These are phyloP conservation scores for Citrullus colocynthis DNA, from an alignment of 306 rosid genomes.

Conservation along the genomic window DNA sequence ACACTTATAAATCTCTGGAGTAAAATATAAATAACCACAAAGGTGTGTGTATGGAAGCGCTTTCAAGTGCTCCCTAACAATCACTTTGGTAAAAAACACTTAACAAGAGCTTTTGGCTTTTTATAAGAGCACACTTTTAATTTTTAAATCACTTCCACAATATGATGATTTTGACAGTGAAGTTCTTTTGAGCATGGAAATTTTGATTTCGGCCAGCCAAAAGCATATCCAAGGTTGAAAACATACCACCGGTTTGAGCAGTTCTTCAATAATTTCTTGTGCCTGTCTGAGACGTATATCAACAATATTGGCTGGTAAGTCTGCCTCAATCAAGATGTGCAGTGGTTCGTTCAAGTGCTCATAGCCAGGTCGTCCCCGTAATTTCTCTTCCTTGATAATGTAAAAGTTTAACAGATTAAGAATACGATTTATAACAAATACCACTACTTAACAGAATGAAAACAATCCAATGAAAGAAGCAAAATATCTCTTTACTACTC, in stretches of 20 bases:
- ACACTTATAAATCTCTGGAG: neutral
- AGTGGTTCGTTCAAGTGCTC: constrained; percentile 91
- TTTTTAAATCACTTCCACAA: neutral
- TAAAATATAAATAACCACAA: too few relatives aligned
- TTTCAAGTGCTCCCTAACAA: neutral
- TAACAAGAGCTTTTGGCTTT: too few relatives aligned
- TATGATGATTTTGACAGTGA: neutral
- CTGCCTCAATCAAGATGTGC: constrained; percentile 87
- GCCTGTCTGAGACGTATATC: constrained; percentile 91
- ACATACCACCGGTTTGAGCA: constrained; percentile 90
- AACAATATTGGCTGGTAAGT: constrained; percentile 73
- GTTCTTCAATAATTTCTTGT: constrained; percentile 86
- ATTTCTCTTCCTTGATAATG: constrained; percentile 72
- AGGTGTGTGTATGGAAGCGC: too few relatives aligned
- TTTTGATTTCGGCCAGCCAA: neutral
- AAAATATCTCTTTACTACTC: neutral
- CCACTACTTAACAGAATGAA: neutral
- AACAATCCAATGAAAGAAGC: constrained; percentile 2
- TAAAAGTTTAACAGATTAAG: constrained; percentile 4
- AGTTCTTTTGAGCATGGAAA: neutral
- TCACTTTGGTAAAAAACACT: neutral
- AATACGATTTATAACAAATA: neutral
- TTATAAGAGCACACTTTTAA: neutral
- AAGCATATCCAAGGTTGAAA: neutral
- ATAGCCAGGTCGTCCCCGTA: constrained; percentile 93